Conservation (phyloP, 192 early-diverging fungal species). For the Lobulomyces angularis region DNA sequence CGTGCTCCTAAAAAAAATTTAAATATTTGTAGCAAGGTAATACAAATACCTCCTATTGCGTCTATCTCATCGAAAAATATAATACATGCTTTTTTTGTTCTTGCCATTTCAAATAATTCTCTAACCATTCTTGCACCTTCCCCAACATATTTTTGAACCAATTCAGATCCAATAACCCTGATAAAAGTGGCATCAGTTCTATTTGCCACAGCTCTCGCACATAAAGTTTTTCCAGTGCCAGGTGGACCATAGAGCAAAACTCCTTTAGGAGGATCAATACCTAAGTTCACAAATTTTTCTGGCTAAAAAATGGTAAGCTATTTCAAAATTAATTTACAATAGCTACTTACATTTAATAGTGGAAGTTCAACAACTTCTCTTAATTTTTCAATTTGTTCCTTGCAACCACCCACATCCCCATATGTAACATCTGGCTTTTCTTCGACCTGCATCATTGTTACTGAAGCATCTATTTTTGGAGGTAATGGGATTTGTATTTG, state of each 20-base stretch:
- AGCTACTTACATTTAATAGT: slow-evolving; percentile 50
- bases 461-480: slow-evolving; percentile 94
- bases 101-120: slow-evolving; percentile 99
- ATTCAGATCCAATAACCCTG: slow-evolving; percentile 97
- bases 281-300: slow-evolving; percentile 91
- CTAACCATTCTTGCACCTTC: slow-evolving; percentile 98
- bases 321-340: background rate
- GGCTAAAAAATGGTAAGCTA: slow-evolving; percentile 37
- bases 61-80: slow-evolving; percentile 99
- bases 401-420: slow-evolving; percentile 97
- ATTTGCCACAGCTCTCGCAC: slow-evolving; percentile 96
- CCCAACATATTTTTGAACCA: slow-evolving; percentile 96
- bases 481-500: slow-evolving; percentile 98
- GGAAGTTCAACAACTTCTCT: slow-evolving; percentile 98
- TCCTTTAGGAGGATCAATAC: slow-evolving; percentile 99
- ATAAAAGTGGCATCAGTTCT: slow-evolving; percentile 99
- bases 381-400: slow-evolving; percentile 99
- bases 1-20: slow-evolving; percentile 54
- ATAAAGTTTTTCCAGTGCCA: slow-evolving; percentile 88
- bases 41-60: slow-evolving; percentile 70
- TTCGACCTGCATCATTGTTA: slow-evolving; percentile 99
- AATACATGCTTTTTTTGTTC: slow-evolving; percentile 99
- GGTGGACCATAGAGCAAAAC: slow-evolving; percentile 92
- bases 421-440: slow-evolving; percentile 99
- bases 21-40: slow-evolving; percentile 2